Evolutionary conservation across 1,284 basidiomycete genomes (phyloP).

Genomic region (Trichosporon coremiiforme): DNA sequence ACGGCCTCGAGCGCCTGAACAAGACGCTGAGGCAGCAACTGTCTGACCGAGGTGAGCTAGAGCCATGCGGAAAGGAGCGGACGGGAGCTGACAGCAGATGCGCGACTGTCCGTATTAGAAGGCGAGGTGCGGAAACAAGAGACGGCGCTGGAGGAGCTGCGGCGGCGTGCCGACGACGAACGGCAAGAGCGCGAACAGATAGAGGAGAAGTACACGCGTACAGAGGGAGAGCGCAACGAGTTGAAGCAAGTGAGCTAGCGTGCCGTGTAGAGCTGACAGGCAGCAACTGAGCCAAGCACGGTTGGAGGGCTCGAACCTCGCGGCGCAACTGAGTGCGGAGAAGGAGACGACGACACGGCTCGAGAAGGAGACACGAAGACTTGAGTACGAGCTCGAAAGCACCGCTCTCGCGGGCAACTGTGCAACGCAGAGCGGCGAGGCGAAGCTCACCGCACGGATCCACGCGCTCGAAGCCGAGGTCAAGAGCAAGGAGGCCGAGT

Average conservation of each 20-base stretch:
- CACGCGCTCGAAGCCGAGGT: conserved; percentile 42
- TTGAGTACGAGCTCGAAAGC: conserved; percentile 41
- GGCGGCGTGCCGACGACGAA: conserved; percentile 2
- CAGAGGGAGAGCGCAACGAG: conserved; percentile 34
- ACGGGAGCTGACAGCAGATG: conserved; percentile 18
- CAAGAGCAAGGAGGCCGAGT: conserved; percentile 36
- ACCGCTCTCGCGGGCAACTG: conserved; percentile 7
- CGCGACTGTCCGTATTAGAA: not conserved
- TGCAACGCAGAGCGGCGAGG: conserved; percentile 23
- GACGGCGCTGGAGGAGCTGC: not conserved
- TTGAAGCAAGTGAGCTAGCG: conserved; percentile 34
- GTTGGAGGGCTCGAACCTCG: conserved; percentile 48
- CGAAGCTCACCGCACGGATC: conserved; percentile 34
- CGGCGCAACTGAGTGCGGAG: conserved; percentile 38
- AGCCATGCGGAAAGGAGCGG: too few species aligned
- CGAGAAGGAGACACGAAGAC: conserved; percentile 43
- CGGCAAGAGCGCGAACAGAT: conserved; percentile 1
- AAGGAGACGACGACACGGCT: conserved; percentile 39
- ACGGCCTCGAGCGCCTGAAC: conserved; percentile 49
- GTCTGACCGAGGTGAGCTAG: conserved; percentile 48
- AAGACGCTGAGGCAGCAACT: conserved; percentile 49
- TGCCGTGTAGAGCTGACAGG: not conserved
- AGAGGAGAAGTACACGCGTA: conserved; percentile 33
- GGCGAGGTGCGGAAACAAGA: conserved; percentile 12
- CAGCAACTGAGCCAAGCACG: conserved; percentile 43